Evolutionary conservation across 768 basidiomycete genomes (phyloP).

Genomic region (Leccinum variicolor): DNA sequence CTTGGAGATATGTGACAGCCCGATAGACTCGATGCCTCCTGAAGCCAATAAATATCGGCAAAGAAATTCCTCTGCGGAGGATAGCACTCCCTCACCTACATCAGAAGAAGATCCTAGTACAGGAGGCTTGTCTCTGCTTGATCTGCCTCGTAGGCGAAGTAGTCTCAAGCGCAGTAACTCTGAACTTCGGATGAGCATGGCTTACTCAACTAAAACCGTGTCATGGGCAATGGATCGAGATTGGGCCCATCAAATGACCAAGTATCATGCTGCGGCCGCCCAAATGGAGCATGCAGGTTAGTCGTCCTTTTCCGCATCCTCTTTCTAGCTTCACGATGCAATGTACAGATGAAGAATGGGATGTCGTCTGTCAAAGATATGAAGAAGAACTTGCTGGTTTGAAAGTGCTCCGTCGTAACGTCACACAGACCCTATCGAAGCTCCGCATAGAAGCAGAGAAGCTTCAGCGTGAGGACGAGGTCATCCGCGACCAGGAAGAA

Average conservation of each 20-base stretch:
- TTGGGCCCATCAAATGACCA: constrained; percentile 53
- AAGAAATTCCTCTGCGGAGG: constrained; percentile 13
- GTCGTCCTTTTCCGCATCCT: constrained; percentile 8
- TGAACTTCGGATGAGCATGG: constrained; percentile 42
- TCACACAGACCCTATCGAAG: constrained; percentile 39
- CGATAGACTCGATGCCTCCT: constrained; percentile 17
- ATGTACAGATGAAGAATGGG: constrained; percentile 55
- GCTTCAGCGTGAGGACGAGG: constrained; percentile 39
- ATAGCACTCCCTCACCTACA: constrained; percentile 26
- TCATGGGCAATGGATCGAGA: constrained; percentile 75
- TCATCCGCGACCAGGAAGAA: constrained; percentile 40
- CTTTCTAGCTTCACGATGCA: neutral
- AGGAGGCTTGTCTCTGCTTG: constrained; percentile 30
- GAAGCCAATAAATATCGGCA: constrained; percentile 15
- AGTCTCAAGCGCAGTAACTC: constrained; percentile 58
- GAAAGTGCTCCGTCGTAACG: constrained; percentile 52
- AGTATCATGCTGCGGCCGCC: constrained; percentile 39
- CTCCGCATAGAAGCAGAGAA: constrained; percentile 39
- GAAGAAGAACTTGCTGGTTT: constrained; percentile 61
- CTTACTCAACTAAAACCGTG: constrained; percentile 59
- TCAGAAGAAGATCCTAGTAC: constrained; percentile 33
- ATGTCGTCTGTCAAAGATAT: constrained; percentile 52
- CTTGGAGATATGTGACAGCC: constrained; percentile 34
- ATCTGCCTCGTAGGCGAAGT: constrained; percentile 50
- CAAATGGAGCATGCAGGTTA: constrained; percentile 40